Percentiles rank a stretch among this genome's conserved stretches.
Evolutionary conservation across 2,329 filamentous ascomycete genomes (phyloP).

Genomic region (Dothistroma septosporum): DNA sequence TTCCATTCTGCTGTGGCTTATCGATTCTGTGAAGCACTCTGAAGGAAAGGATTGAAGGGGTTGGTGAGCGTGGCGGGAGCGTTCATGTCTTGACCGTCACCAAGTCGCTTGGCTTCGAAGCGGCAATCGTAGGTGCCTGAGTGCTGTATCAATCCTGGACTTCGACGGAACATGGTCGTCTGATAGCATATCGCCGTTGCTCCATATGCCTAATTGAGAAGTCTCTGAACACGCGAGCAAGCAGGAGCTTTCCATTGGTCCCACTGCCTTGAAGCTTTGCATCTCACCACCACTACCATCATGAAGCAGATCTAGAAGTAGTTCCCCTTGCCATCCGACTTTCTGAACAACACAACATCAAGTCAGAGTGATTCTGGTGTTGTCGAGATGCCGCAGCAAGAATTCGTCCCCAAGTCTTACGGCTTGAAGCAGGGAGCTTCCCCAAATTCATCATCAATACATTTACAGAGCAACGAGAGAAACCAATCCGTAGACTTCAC

Average conservation of each 20-base stretch:
- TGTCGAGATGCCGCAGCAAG: conserved; percentile 45
- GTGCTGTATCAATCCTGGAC: background rate
- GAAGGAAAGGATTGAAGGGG: too few species aligned
- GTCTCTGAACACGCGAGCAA: background rate
- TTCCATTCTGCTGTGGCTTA: too few species aligned
- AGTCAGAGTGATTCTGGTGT: background rate
- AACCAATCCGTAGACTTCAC: conserved; percentile 52
- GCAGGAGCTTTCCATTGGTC: background rate
- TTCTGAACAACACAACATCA: background rate
- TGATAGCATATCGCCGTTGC: background rate
- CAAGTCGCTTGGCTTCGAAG: background rate
- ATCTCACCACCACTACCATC: background rate
- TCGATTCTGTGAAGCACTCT: too few species aligned
- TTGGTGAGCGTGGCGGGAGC: too few species aligned
- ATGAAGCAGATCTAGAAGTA: background rate
- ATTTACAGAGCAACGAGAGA: conserved; percentile 42
- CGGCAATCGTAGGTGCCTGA: background rate
- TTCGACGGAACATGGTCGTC: background rate
- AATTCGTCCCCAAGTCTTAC: conserved; percentile 41
- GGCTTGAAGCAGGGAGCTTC: conserved; percentile 28
- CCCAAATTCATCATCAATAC: conserved; percentile 32
- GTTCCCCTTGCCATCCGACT: background rate
- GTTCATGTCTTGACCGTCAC: too few species aligned
- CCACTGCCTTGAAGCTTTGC: background rate
- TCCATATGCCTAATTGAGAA: background rate